Evolutionary conservation across 169 alveolate genomes (phyloP).

Genomic region (Neospora caninum): DNA sequence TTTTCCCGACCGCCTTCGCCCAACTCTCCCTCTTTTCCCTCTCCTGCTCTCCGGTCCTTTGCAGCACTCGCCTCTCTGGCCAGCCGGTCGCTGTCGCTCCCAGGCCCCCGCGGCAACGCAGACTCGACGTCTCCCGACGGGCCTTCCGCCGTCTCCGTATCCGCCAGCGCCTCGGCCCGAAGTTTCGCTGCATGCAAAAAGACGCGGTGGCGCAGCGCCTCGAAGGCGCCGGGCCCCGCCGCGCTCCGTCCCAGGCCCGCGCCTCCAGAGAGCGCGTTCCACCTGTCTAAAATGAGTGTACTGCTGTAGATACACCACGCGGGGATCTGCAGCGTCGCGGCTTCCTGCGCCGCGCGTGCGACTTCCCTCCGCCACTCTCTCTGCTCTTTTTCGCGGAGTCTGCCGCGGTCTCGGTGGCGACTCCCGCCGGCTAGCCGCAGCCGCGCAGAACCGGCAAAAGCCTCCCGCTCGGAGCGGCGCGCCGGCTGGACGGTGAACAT

Average conservation of each 20-base stretch:
- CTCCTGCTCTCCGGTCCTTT: background rate
- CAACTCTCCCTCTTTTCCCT: background rate
- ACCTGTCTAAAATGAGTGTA: background rate
- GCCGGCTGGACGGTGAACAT: background rate
- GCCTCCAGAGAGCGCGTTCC: background rate
- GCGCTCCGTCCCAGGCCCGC: background rate
- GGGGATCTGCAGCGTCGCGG: background rate
- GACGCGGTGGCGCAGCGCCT: background rate
- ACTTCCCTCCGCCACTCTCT: background rate
- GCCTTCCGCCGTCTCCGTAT: background rate
- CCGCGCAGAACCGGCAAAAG: background rate
- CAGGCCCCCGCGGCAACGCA: no score
- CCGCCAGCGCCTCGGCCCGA: background rate
- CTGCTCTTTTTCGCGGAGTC: background rate
- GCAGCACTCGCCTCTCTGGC: no score
- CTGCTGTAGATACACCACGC: slow-evolving; percentile 27
- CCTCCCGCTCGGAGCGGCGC: background rate
- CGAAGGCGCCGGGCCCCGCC: background rate
- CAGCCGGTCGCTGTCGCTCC: no score
- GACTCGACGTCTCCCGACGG: background rate
- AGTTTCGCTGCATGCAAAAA: background rate
- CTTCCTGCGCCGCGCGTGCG: slow-evolving; percentile 15
- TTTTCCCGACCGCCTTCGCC: background rate
- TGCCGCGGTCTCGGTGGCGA: background rate
- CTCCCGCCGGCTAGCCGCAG: background rate